phyloP scores from a whole-genome alignment of 2,329 filamentous ascomycete species.

The Phialophora verrucosa region DNA sequence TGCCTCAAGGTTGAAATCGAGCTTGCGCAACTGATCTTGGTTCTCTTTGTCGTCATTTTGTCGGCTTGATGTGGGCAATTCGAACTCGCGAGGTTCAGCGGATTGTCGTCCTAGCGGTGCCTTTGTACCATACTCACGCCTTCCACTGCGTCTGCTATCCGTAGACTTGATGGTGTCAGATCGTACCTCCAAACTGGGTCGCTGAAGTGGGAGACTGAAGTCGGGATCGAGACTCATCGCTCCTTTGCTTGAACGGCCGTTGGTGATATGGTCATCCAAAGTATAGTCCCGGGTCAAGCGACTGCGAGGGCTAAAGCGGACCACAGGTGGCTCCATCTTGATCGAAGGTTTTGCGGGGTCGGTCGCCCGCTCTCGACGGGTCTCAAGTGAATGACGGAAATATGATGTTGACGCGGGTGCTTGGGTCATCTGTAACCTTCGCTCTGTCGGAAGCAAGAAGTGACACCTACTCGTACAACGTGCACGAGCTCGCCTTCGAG shows the following conservation, averaged over 20 bases:
- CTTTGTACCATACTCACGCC: not conserved
- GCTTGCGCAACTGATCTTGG: conserved; percentile 28
- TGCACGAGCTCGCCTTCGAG: not conserved
- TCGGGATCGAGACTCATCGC: conserved; percentile 2
- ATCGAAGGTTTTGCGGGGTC: not conserved
- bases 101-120: not conserved
- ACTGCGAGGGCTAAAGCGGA: conserved; percentile 6
- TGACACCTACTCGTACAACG: not conserved
- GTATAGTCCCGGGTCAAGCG: conserved; percentile 25
- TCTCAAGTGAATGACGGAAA: not conserved
- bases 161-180: not conserved
- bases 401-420: not conserved
- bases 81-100: not conserved
- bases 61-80: not conserved
- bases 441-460: not conserved
- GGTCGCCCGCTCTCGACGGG: not conserved
- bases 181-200: not conserved
- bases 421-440: not conserved
- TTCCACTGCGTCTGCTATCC: not conserved
- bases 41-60: conserved; percentile 5
- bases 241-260: not conserved
- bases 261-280: conserved; percentile 1
- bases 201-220: not conserved
- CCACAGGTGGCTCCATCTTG: conserved; percentile 19
- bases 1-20: conserved; percentile 28